These are phyloP conservation scores for Cryptococcus sp. DNA, from an alignment of 1,284 basidiomycete genomes.

Conservation along the genomic window DNA sequence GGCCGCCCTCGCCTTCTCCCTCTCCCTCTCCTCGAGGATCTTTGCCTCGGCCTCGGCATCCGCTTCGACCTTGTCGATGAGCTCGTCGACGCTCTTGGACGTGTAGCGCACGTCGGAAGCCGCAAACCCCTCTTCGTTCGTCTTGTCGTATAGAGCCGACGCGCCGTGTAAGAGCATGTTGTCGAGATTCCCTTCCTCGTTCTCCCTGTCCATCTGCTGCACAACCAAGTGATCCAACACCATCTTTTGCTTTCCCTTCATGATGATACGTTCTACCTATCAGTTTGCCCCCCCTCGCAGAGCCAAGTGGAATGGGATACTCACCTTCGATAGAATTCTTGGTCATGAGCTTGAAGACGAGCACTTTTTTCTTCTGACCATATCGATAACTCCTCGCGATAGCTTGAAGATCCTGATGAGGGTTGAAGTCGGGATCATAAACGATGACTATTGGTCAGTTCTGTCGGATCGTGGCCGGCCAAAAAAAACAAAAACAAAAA, in stretches of 20 bases:
- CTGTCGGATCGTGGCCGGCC: too few species aligned
- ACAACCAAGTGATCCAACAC: slow-evolving; percentile 84
- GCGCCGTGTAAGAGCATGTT: slow-evolving; percentile 79
- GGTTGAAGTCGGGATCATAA: slow-evolving; percentile 90
- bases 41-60: slow-evolving; percentile 56
- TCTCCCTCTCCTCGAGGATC: slow-evolving; percentile 44
- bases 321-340: slow-evolving; percentile 81
- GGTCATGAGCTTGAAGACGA: slow-evolving; percentile 88
- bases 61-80: slow-evolving; percentile 74
- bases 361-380: slow-evolving; percentile 51
- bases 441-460: slow-evolving; percentile 64
- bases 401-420: slow-evolving; percentile 65
- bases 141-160: slow-evolving; percentile 64
- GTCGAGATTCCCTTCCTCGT: slow-evolving; percentile 64
- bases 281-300: slow-evolving; percentile 4
- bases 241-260: slow-evolving; percentile 82
- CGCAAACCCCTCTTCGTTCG: slow-evolving; percentile 48
- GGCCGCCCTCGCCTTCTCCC: slow-evolving; percentile 34
- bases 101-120: slow-evolving; percentile 65
- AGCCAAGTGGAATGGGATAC: slow-evolving; percentile 6
- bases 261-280: slow-evolving; percentile 69
- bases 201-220: slow-evolving; percentile 81
- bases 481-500: too few species aligned
- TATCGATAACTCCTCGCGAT: slow-evolving; percentile 75
- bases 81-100: slow-evolving; percentile 68